phyloP scores from a whole-genome alignment of 495 filamentous ascomycete genomes.

The Viridothelium virens region DNA sequence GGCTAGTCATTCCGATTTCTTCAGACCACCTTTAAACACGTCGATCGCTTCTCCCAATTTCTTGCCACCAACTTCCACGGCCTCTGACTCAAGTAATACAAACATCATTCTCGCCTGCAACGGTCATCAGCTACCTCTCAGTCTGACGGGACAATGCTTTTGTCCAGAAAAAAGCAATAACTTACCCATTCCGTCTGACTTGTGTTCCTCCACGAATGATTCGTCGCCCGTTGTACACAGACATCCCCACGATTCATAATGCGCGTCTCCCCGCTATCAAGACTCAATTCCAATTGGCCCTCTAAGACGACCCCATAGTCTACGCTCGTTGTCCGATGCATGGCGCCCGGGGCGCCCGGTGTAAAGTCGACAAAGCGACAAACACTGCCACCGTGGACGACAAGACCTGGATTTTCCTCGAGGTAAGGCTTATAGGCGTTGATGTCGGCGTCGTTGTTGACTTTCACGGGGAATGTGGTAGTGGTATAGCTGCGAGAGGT shows the following conservation, averaged over 20 bases:
- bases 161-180: not conserved
- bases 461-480: constrained; percentile 25
- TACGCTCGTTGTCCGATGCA: constrained; percentile 66
- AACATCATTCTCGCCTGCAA: constrained; percentile 47
- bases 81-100: constrained; percentile 47
- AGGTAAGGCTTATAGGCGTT: constrained; percentile 29
- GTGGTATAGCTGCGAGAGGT: constrained; percentile 12
- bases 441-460: constrained; percentile 44
- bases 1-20: constrained; percentile 4
- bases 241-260: constrained; percentile 54
- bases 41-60: constrained; percentile 45
- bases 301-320: constrained; percentile 76
- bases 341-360: constrained; percentile 45
- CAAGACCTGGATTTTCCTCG: constrained; percentile 30
- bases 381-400: constrained; percentile 44
- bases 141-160: not conserved
- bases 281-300: constrained; percentile 52
- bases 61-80: constrained; percentile 39
- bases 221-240: constrained; percentile 58
- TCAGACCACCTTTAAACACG: constrained; percentile 9
- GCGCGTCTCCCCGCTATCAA: constrained; percentile 51
- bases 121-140: constrained; percentile 29
- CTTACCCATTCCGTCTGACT: constrained; percentile 38
- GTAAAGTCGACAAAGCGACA: constrained; percentile 55
- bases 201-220: constrained; percentile 58